Percentiles rank a stretch among this genome's conserved stretches.
Conservation (phyloP, 805 yeast species). For the Cyberlindnera amylophila region DNA sequence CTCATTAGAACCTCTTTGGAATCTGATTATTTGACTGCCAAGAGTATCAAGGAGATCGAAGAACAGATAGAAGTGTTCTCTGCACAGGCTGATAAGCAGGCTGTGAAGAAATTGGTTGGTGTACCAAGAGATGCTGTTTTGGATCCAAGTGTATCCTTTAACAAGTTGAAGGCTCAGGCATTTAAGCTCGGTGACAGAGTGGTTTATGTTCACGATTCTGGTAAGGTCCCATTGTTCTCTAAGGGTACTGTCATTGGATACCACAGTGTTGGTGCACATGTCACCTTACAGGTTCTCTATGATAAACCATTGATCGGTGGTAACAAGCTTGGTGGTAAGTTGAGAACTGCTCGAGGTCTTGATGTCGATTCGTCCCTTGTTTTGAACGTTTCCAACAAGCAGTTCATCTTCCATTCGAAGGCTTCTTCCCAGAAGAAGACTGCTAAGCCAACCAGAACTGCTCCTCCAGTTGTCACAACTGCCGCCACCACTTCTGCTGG, state of each 20-base stretch:
- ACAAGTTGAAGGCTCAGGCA: constrained; percentile 66
- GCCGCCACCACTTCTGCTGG: background rate
- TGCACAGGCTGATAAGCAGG: constrained; percentile 40
- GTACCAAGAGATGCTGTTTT: constrained; percentile 84
- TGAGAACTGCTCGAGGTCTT: constrained; percentile 76
- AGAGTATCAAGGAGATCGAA: constrained; percentile 67
- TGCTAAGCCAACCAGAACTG: constrained; percentile 17
- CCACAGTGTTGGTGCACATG: constrained; percentile 47
- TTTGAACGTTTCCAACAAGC: constrained; percentile 70
- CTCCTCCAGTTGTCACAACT: background rate
- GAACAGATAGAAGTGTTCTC: constrained; percentile 45
- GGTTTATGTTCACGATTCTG: constrained; percentile 76
- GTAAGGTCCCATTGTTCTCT: constrained; percentile 82
- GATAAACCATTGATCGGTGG: constrained; percentile 84
- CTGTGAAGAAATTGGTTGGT: constrained; percentile 60
- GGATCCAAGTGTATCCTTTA: constrained; percentile 68
- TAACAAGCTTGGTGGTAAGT: constrained; percentile 71
- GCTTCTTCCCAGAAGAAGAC: constrained; percentile 41
- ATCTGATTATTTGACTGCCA: constrained; percentile 70
- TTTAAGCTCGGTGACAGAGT: constrained; percentile 90
- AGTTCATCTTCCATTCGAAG: constrained; percentile 71
- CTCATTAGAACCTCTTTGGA: constrained; percentile 68
- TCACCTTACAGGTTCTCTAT: constrained; percentile 73
- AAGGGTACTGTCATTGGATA: constrained; percentile 90
- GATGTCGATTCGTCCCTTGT: constrained; percentile 78